Percentiles rank a stretch among this genome's conserved stretches.
phyloP scores from a whole-genome alignment of 2,329 filamentous ascomycete genomes.

The Cladorrhinum sp. region DNA sequence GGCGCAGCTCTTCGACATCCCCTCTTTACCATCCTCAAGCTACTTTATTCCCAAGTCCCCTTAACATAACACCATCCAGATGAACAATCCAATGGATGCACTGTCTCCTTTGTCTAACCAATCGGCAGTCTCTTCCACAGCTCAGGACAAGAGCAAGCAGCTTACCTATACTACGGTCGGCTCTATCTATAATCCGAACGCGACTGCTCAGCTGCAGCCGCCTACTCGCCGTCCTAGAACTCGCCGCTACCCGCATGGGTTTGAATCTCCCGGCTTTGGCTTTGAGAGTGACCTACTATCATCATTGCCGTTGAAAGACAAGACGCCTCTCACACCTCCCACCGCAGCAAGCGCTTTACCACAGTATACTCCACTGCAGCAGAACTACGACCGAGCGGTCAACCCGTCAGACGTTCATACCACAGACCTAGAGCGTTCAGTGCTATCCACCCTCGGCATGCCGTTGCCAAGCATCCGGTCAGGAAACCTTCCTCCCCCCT shows the following conservation, averaged over 20 bases:
- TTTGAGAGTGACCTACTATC: conserved; percentile 39
- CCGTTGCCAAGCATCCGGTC: conserved; percentile 30
- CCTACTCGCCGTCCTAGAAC: conserved; percentile 50
- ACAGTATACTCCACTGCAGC: conserved; percentile 52
- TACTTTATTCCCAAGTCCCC: neutral
- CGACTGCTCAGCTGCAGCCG: conserved; percentile 46
- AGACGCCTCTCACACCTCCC: conserved; percentile 25
- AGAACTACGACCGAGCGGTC: conserved; percentile 52
- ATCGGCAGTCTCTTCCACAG: conserved; percentile 14
- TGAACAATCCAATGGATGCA: conserved; percentile 15
- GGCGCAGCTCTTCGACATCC: neutral
- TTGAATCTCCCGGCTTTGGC: conserved; percentile 32
- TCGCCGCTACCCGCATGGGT: conserved; percentile 36
- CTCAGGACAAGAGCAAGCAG: conserved; percentile 28
- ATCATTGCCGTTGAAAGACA: conserved; percentile 34
- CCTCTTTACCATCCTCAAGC: neutral
- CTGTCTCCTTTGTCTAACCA: conserved; percentile 18
- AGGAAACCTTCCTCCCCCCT: conserved; percentile 27
- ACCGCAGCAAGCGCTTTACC: conserved; percentile 28
- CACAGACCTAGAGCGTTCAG: conserved; percentile 8
- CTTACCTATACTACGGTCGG: conserved; percentile 55
- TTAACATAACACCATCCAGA: neutral
- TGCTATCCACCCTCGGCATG: conserved; percentile 10
- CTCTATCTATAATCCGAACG: conserved; percentile 52
- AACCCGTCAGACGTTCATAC: conserved; percentile 26